Conservation (phyloP, 306 rosid species). For the Hylodesmum podocarpum region DNA sequence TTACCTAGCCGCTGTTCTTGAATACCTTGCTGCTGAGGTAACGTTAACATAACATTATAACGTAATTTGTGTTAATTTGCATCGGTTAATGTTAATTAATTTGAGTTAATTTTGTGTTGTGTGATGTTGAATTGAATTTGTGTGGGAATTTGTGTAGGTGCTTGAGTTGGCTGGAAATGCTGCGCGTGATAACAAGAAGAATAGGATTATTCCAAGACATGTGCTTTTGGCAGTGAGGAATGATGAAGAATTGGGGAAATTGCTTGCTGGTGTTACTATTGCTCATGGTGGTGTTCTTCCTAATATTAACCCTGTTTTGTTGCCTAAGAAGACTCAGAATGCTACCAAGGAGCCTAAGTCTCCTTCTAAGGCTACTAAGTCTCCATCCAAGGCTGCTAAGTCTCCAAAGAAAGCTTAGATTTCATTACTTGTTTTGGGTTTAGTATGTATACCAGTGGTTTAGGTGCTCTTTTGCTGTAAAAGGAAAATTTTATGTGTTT, state of each 20-base stretch:
- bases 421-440: background rate
- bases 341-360: constrained; percentile 58
- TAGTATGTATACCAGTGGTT: constrained; percentile 40
- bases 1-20: constrained; percentile 69
- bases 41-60: too few relatives aligned
- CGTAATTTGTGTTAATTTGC: too few relatives aligned
- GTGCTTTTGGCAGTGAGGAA: constrained; percentile 75
- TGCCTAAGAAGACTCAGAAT: constrained; percentile 74
- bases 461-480: background rate
- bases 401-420: constrained; percentile 72
- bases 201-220: constrained; percentile 73
- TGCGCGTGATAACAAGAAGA: constrained; percentile 87
- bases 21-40: constrained; percentile 76
- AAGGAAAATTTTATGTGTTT: background rate
- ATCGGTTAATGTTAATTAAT: background rate
- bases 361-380: constrained; percentile 62
- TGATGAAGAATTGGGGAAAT: constrained; percentile 82
- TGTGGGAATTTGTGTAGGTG: constrained; percentile 49
- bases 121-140: background rate
- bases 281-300: constrained; percentile 92
- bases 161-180: constrained; percentile 94
- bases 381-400: constrained; percentile 65
- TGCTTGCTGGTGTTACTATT: constrained; percentile 79
- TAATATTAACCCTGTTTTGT: constrained; percentile 69
- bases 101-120: background rate